Conservation (phyloP, 345 rosid genomes). For the Lepidium africanum region DNA sequence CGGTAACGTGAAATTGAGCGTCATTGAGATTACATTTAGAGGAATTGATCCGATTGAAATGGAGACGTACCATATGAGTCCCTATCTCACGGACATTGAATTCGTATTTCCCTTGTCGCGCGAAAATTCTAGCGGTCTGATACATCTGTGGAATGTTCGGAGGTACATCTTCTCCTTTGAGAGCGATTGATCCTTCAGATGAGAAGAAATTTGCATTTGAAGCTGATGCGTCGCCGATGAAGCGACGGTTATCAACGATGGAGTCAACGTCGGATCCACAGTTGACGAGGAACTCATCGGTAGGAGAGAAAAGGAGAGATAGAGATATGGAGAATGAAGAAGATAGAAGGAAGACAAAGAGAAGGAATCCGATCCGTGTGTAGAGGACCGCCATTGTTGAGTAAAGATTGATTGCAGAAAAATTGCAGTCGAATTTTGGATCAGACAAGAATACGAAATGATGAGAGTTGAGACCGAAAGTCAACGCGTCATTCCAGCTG, state of each 20-base stretch:
- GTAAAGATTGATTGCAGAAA: background rate
- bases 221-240: constrained; percentile 43
- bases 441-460: background rate
- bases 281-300: constrained; percentile 55
- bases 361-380: constrained; percentile 1
- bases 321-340: constrained; percentile 5
- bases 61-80: constrained; percentile 71
- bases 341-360: constrained; percentile 17
- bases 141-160: constrained; percentile 43
- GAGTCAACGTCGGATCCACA: constrained; percentile 62
- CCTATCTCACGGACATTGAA: constrained; percentile 58
- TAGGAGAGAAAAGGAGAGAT: constrained; percentile 38
- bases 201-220: constrained; percentile 14
- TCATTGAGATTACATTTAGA: constrained; percentile 29
- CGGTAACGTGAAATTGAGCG: constrained; percentile 72
- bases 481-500: constrained; percentile 28
- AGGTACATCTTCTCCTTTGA: constrained; percentile 22
- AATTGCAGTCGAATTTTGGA: constrained; percentile 4
- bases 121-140: constrained; percentile 57
- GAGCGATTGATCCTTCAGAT: constrained; percentile 32
- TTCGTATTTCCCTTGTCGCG: constrained; percentile 49
- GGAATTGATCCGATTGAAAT: constrained; percentile 47
- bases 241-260: constrained; percentile 50
- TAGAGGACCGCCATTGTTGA: constrained; percentile 13
- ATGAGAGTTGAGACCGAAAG: constrained; percentile 3